Conservation (phyloP, 2,329 filamentous ascomycete species). For the Fusarium clavum region DNA sequence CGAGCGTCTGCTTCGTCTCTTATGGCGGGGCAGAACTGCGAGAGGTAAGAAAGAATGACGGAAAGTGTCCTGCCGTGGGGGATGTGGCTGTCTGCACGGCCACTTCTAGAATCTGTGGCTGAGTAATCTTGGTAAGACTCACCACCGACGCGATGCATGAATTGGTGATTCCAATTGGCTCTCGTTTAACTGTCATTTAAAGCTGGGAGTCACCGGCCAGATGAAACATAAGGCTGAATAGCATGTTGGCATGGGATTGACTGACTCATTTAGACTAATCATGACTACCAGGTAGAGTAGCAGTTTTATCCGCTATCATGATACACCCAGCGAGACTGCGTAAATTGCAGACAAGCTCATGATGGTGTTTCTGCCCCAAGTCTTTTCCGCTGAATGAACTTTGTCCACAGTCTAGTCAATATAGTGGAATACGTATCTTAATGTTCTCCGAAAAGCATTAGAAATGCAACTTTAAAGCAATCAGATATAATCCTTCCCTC, state of each 20-base stretch:
- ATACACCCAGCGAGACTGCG: neutral
- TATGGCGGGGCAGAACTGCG: conserved; percentile 43
- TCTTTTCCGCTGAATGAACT: neutral
- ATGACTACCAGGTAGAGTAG: neutral
- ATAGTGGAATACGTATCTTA: neutral
- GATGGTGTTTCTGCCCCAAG: neutral
- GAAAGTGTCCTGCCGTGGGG: conserved; percentile 28
- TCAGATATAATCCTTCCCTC: neutral
- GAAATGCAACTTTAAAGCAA: neutral
- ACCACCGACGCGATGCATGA: conserved; percentile 2
- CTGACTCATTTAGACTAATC: conserved; percentile 26
- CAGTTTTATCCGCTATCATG: neutral
- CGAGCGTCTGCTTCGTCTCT: conserved; percentile 7
- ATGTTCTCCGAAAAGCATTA: neutral
- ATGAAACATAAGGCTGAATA: neutral
- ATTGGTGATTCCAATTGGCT: conserved; percentile 28
- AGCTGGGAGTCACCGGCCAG: conserved; percentile 33
- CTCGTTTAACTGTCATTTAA: neutral
- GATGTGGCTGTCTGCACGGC: conserved; percentile 22
- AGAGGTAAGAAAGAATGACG: conserved; percentile 8
- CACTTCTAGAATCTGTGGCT: conserved; percentile 26
- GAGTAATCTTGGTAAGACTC: conserved; percentile 34
- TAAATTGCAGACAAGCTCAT: neutral
- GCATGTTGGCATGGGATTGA: neutral
- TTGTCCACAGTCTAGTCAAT: neutral